Evolutionary conservation across 2,329 filamentous ascomycete genomes (phyloP).

Genomic region (Cordyceps javanica): DNA sequence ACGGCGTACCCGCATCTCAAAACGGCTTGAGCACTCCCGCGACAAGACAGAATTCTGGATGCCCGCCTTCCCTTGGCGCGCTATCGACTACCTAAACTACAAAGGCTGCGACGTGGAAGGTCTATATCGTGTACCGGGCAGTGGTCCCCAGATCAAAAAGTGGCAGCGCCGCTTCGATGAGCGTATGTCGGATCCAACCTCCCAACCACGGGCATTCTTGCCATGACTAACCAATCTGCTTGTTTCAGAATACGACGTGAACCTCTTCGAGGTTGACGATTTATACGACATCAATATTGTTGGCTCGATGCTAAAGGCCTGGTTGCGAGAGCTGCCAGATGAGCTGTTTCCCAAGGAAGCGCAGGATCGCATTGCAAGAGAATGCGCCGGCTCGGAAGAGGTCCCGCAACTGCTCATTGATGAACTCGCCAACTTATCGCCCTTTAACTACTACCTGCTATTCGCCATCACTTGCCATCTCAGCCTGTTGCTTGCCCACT

Average conservation of each 20-base stretch:
- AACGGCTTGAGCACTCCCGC: slow-evolving; percentile 75
- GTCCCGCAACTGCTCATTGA: slow-evolving; percentile 84
- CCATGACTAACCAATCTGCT: neutral
- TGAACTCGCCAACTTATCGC: slow-evolving; percentile 86
- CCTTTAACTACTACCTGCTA: slow-evolving; percentile 95
- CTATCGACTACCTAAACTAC: slow-evolving; percentile 93
- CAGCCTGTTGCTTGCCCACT: slow-evolving; percentile 82
- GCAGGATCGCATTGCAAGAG: slow-evolving; percentile 72
- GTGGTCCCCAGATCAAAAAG: slow-evolving; percentile 82
- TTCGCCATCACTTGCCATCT: slow-evolving; percentile 97
- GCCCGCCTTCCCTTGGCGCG: slow-evolving; percentile 91
- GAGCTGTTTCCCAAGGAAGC: slow-evolving; percentile 83
- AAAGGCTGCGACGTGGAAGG: slow-evolving; percentile 92
- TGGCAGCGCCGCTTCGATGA: slow-evolving; percentile 91
- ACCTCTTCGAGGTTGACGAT: slow-evolving; percentile 80
- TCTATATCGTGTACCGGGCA: slow-evolving; percentile 86
- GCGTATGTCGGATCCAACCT: slow-evolving; percentile 43
- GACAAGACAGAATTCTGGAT: slow-evolving; percentile 99
- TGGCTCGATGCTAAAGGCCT: slow-evolving; percentile 92
- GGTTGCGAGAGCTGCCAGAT: slow-evolving; percentile 90
- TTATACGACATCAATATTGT: slow-evolving; percentile 96
- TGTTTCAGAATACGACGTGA: slow-evolving; percentile 69
- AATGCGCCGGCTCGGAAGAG: slow-evolving; percentile 71
- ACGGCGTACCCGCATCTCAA: slow-evolving; percentile 84
- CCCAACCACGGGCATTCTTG: neutral